Conservation (phyloP, 148 eudicot genomes). For the Cornus controversa region DNA sequence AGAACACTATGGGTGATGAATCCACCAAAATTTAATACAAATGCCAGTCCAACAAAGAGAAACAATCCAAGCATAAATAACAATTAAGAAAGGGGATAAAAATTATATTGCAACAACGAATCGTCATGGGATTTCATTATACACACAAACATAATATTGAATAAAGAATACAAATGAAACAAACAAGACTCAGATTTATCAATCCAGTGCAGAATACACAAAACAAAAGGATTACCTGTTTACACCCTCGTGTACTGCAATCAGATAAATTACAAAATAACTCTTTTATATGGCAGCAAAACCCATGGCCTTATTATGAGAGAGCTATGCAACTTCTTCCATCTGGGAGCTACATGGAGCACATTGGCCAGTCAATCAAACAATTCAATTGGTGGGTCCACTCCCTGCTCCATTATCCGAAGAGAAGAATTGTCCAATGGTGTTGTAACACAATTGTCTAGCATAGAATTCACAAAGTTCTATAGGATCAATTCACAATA, state of each 20-base stretch:
- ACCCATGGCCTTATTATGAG: constrained; percentile 12
- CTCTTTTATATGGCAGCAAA: constrained; percentile 4
- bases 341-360: not conserved
- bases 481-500: not conserved
- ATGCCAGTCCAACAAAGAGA: no score
- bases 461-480: not conserved
- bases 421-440: not conserved
- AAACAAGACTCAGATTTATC: not conserved
- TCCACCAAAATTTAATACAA: no score
- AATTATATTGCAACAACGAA: no score
- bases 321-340: not conserved
- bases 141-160: not conserved
- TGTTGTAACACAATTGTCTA: not conserved
- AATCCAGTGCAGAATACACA: not conserved
- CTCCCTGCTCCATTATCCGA: not conserved
- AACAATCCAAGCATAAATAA: not conserved
- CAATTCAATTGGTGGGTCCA: not conserved
- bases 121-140: no score
- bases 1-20: no score
- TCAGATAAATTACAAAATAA: not conserved
- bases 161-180: constrained; percentile 1
- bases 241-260: not conserved
- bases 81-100: not conserved
- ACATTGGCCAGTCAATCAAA: constrained; percentile 8
- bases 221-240: not conserved